Percentiles rank a stretch among this genome's conserved stretches.
These are phyloP conservation scores for Ramularia collo-cygni DNA, from an alignment of 2,329 filamentous ascomycete genomes.

Conservation along the genomic window DNA sequence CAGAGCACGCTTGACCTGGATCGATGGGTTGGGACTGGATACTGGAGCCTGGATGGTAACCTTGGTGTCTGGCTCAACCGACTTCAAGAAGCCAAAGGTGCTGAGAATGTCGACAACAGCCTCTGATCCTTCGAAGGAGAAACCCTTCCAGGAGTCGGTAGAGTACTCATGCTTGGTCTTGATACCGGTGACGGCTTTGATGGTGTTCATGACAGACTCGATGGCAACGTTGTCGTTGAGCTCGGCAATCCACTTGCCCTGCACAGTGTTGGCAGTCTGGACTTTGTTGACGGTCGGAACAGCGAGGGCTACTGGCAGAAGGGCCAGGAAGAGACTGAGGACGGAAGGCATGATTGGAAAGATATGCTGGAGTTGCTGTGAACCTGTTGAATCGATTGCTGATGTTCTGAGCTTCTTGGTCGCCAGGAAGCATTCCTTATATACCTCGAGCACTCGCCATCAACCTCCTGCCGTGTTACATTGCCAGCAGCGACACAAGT, in stretches of 20 bases:
- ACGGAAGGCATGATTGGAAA: not conserved
- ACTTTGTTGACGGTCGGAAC: constrained; percentile 16
- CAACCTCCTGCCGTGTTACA: not conserved
- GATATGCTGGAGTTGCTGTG: not conserved
- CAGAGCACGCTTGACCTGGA: constrained; percentile 7
- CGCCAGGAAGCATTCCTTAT: not conserved
- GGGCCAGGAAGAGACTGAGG: constrained; percentile 10
- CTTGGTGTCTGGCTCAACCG: constrained; percentile 36
- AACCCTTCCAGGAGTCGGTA: constrained; percentile 33
- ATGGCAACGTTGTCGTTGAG: constrained; percentile 9
- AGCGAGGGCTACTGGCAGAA: constrained; percentile 15
- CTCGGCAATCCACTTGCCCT: constrained; percentile 17
- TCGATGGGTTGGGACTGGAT: not conserved
- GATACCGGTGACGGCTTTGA: constrained; percentile 15
- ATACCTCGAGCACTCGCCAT: not conserved
- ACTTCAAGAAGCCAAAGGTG: constrained; percentile 27
- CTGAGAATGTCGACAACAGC: constrained; percentile 27
- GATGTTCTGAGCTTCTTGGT: too few relatives aligned
- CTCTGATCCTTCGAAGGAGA: constrained; percentile 32
- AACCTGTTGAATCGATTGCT: not conserved
- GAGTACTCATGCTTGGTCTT: constrained; percentile 18
- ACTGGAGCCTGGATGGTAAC: constrained; percentile 27
- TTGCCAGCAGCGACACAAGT: too few relatives aligned
- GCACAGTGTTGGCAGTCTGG: constrained; percentile 14
- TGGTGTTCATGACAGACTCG: not conserved